These are phyloP conservation scores for Cyberlindnera amylophila DNA, from an alignment of 805 yeast genomes.

Conservation along the genomic window DNA sequence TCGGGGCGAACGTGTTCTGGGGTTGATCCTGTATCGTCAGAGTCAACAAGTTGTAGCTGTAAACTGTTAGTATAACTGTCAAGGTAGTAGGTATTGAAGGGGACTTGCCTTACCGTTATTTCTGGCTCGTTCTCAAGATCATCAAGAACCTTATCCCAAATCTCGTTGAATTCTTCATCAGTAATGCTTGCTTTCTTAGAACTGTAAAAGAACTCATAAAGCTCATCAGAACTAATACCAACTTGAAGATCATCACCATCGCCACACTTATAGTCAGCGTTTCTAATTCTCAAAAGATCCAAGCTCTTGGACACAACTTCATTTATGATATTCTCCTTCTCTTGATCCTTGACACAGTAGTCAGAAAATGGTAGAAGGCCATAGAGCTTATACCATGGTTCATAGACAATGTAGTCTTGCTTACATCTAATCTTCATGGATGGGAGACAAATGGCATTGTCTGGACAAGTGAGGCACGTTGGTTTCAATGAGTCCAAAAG, in stretches of 20 bases:
- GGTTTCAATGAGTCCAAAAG: slow-evolving; percentile 51
- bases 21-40: slow-evolving; percentile 40
- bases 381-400: slow-evolving; percentile 51
- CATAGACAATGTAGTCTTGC: slow-evolving; percentile 52
- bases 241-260: slow-evolving; percentile 44
- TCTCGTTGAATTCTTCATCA: slow-evolving; percentile 65
- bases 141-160: slow-evolving; percentile 63
- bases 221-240: slow-evolving; percentile 47
- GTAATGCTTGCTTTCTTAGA: slow-evolving; percentile 30
- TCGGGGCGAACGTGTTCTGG: slow-evolving; percentile 34
- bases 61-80: slow-evolving; percentile 22
- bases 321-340: slow-evolving; percentile 61
- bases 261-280: slow-evolving; percentile 64
- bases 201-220: slow-evolving; percentile 47
- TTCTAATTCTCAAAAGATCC: slow-evolving; percentile 59
- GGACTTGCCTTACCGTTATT: slow-evolving; percentile 75
- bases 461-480: slow-evolving; percentile 73
- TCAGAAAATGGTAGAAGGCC: slow-evolving; percentile 61
- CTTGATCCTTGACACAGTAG: slow-evolving; percentile 69
- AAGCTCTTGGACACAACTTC: slow-evolving; percentile 65
- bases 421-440: slow-evolving; percentile 61
- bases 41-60: slow-evolving; percentile 27
- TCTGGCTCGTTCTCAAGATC: slow-evolving; percentile 66
- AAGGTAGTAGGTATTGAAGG: slow-evolving; percentile 15
- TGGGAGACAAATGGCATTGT: slow-evolving; percentile 70